Evolutionary conservation across 2,329 filamentous ascomycete species (phyloP).

Genomic region (Fusarium agapanthi): DNA sequence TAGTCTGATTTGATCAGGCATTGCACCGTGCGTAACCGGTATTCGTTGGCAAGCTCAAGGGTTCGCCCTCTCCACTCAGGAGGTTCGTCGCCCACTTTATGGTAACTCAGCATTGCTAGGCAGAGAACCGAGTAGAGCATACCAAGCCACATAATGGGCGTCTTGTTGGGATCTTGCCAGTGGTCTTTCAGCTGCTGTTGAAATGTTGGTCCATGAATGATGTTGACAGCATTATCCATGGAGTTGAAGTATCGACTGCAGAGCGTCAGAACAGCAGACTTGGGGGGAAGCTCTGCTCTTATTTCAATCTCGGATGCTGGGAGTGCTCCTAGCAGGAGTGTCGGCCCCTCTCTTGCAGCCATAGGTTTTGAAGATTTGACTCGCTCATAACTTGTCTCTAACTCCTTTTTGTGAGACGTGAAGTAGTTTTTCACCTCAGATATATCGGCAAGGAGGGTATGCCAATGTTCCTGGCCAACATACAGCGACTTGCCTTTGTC

Average conservation of each 20-base stretch:
- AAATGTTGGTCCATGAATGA: conserved; percentile 87
- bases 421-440: conserved; percentile 95
- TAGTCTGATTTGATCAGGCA: conserved; percentile 81
- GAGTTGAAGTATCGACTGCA: conserved; percentile 93
- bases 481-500: conserved; percentile 84
- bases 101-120: conserved; percentile 80
- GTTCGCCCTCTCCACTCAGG: conserved; percentile 77
- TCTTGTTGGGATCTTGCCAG: conserved; percentile 78
- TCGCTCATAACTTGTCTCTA: conserved; percentile 82
- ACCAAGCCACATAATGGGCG: conserved; percentile 80
- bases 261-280: conserved; percentile 83
- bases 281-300: conserved; percentile 80
- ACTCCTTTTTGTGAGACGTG: conserved; percentile 83
- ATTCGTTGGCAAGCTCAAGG: conserved; percentile 68
- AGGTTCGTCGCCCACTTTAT: conserved; percentile 82
- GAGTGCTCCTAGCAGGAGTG: conserved; percentile 80
- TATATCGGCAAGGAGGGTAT: conserved; percentile 81
- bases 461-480: conserved; percentile 85
- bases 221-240: conserved; percentile 73
- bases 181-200: conserved; percentile 72
- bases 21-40: conserved; percentile 78
- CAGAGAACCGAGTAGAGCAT: conserved; percentile 80
- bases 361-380: conserved; percentile 74
- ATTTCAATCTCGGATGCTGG: conserved; percentile 79
- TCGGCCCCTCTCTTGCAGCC: conserved; percentile 70